Percentiles rank a stretch among this genome's conserved stretches.
Evolutionary conservation across 2,329 filamentous ascomycete species (phyloP).

Genomic region (Fusarium armeniacum): DNA sequence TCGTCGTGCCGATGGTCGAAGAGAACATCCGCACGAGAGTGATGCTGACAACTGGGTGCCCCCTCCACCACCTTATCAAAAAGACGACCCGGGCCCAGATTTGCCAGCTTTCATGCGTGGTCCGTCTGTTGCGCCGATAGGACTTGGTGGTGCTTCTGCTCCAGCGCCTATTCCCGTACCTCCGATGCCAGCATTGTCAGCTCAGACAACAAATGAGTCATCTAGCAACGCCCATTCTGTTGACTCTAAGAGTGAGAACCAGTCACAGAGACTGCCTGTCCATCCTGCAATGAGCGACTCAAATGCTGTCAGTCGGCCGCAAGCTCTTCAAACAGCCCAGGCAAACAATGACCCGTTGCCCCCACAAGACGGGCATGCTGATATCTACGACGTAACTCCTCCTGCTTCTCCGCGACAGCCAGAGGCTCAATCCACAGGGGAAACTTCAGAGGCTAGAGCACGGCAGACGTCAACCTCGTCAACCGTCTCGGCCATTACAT

Average conservation of each 20-base stretch:
- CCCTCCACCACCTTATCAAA: slow-evolving; percentile 84
- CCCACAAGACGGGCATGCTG: slow-evolving; percentile 54
- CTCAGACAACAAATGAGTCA: neutral
- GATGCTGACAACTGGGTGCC: slow-evolving; percentile 92
- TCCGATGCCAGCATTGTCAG: slow-evolving; percentile 25
- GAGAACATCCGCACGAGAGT: slow-evolving; percentile 85
- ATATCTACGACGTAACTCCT: slow-evolving; percentile 64
- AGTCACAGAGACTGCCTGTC: slow-evolving; percentile 45
- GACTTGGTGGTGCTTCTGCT: slow-evolving; percentile 46
- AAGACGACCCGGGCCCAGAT: slow-evolving; percentile 69
- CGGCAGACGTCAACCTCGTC: slow-evolving; percentile 41
- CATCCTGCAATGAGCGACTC: slow-evolving; percentile 57
- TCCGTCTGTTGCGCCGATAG: slow-evolving; percentile 57
- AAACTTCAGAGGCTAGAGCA: slow-evolving; percentile 10
- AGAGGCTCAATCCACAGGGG: slow-evolving; percentile 14
- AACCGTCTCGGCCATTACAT: slow-evolving; percentile 21
- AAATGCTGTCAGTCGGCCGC: slow-evolving; percentile 48
- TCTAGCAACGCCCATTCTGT: slow-evolving; percentile 5
- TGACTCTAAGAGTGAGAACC: slow-evolving; percentile 26
- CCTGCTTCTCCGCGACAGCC: slow-evolving; percentile 57
- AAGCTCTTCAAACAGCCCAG: slow-evolving; percentile 47
- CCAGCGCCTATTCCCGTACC: slow-evolving; percentile 41
- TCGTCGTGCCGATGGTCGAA: slow-evolving; percentile 76
- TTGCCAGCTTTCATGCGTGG: slow-evolving; percentile 69
- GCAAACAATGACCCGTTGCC: slow-evolving; percentile 54